Base-by-base conservation (phyloP, 2,329 filamentous ascomycete genomes). In the Colletotrichum sp. region DNA sequence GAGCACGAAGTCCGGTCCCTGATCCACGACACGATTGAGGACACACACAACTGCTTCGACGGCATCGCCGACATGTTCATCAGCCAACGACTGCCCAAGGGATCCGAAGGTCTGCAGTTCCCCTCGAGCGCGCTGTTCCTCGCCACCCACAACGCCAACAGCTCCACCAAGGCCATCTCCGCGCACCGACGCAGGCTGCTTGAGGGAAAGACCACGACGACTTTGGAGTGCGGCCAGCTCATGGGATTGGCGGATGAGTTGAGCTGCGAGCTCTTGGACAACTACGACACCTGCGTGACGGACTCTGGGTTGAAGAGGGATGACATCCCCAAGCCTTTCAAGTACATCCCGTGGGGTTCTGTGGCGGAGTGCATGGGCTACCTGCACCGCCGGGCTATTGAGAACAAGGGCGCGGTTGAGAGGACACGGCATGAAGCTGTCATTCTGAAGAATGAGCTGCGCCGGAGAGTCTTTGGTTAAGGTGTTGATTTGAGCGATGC, bases 201-300 rank as follows among this genome's bases (percentile, higher is more conserved):
- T 78, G 87, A 77, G 10, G 87, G 86, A 21, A 81, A 79, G 15
- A 84, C 86, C 78, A 85, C 85, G 81, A 85, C 84, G 0, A 82
- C 83, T 30, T 81, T 88, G 69, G 83, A 85, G 3, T 88, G 87
- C 59, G 79, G 81, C 1, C 81, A 84, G 63, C 79, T 80, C 10
- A 76, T 78, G 70, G 78, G 96, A 49, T 98, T 99, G 96, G 96
- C 96, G 3, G 96, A 99, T 80, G 96, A 98, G 83, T 92, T 99
- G 71, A 95, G 93, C 83, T 93, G 91, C 81, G 90, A 92, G 82
- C 85, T 93, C 26, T 82, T 90, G 32, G 73, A 76, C 18, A 76
- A 76, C 64, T 76, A 76, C 49, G 73, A 76, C 26, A 26, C 44
- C 1, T 76, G 73, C 28, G 57, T 76, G 16, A 30, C 73, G 8